phyloP scores from a whole-genome alignment of 805 yeast genomes.

The Metschnikowia corniflorae region DNA sequence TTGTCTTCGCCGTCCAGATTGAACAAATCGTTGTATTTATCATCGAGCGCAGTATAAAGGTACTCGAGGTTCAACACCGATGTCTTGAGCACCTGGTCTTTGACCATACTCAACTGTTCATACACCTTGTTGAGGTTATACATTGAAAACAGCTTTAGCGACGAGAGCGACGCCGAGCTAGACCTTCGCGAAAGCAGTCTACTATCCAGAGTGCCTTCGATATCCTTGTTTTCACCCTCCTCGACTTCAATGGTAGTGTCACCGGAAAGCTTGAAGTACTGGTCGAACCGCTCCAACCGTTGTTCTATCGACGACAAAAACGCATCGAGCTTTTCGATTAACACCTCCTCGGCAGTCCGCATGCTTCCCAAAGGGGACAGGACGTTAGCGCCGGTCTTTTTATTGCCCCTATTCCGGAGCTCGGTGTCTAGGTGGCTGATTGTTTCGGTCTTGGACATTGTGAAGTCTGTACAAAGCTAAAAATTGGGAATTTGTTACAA shows the following conservation, averaged over 20 bases:
- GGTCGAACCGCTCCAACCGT: conserved; percentile 37
- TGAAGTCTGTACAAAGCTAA: not conserved
- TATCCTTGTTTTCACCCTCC: conserved; percentile 3
- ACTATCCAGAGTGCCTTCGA: conserved; percentile 1
- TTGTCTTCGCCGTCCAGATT: conserved; percentile 17
- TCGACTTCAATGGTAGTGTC: conserved; percentile 6
- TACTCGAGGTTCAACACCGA: conserved; percentile 39
- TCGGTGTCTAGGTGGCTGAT: conserved; percentile 4
- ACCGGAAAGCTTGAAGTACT: conserved; percentile 30
- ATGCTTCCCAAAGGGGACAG: not conserved
- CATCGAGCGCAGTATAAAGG: conserved; percentile 37
- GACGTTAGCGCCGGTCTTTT: not conserved
- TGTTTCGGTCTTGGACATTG: conserved; percentile 6
- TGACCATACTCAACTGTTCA: conserved; percentile 33
- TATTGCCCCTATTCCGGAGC: conserved; percentile 13
- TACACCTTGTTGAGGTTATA: conserved; percentile 32
- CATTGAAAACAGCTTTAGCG: conserved; percentile 31
- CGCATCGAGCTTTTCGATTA: conserved; percentile 39
- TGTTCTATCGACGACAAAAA: conserved; percentile 43
- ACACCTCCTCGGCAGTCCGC: conserved; percentile 34
- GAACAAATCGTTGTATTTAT: conserved; percentile 38
- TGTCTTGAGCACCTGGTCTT: conserved; percentile 34
- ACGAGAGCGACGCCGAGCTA: conserved; percentile 27
- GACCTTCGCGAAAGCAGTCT: conserved; percentile 18
- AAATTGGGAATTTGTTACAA: too few species aligned